A percentile compares a stretch with the other conserved stretches of the same genome.
Evolutionary conservation across 108 stramenopile species (phyloP).

Genomic region (Cyclostephanos tholiformis): DNA sequence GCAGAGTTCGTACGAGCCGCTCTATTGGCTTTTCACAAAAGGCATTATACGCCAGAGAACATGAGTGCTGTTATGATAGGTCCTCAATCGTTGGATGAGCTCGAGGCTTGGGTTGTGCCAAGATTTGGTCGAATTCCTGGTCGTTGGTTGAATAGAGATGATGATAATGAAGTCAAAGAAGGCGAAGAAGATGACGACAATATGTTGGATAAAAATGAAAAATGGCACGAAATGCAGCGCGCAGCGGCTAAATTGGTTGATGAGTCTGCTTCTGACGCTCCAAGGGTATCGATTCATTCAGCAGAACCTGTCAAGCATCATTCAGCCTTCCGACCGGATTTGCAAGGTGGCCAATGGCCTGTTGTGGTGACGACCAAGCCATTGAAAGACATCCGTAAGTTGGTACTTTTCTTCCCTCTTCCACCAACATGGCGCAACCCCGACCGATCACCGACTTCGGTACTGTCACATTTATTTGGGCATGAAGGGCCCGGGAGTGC

Average conservation of each 20-base stretch:
- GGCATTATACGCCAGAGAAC: slow-evolving; percentile 79
- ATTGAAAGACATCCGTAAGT: slow-evolving; percentile 61
- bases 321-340: slow-evolving; percentile 57
- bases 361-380: slow-evolving; percentile 72
- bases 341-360: slow-evolving; percentile 64
- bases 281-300: slow-evolving; percentile 41
- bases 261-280: slow-evolving; percentile 70
- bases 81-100: slow-evolving; percentile 75
- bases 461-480: slow-evolving; percentile 76
- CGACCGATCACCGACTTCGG: slow-evolving; percentile 61
- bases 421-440: slow-evolving; percentile 52
- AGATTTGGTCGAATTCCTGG: slow-evolving; percentile 64
- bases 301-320: slow-evolving; percentile 41
- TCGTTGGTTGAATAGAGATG: slow-evolving; percentile 11
- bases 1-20: slow-evolving; percentile 60
- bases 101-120: slow-evolving; percentile 75
- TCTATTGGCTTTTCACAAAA: slow-evolving; percentile 80
- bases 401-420: slow-evolving; percentile 72
- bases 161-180: slow-evolving; percentile 7
- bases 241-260: slow-evolving; percentile 53
- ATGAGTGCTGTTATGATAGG: slow-evolving; percentile 80
- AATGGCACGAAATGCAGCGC: slow-evolving; percentile 42
- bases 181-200: slow-evolving; percentile 4
- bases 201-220: slow-evolving; percentile 8
- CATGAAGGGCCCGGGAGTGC: slow-evolving; percentile 77